Conservation (phyloP, 129 eudicot species). For the Saposhnikovia divaricata region DNA sequence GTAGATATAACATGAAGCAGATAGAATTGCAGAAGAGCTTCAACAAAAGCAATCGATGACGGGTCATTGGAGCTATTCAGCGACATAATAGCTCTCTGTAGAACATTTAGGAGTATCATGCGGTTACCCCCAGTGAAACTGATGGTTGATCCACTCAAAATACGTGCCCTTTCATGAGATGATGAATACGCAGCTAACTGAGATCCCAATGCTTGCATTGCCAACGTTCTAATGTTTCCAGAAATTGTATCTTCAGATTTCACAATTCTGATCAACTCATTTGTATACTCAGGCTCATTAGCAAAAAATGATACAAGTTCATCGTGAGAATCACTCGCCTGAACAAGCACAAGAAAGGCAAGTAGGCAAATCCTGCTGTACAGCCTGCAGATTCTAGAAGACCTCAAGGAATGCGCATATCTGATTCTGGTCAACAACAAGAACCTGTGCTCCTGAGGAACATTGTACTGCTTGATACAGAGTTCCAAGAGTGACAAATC, state of each 20-base stretch:
- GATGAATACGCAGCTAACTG: conserved; percentile 93
- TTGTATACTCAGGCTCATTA: conserved; percentile 92
- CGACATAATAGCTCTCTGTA: conserved; percentile 86
- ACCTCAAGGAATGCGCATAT: conserved; percentile 83
- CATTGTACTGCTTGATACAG: conserved; percentile 56
- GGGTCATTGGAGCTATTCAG: conserved; percentile 64
- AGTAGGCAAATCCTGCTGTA: conserved; percentile 87
- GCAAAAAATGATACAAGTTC: conserved; percentile 94
- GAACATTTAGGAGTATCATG: conserved; percentile 75
- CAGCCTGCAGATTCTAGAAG: conserved; percentile 74
- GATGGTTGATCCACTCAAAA: conserved; percentile 84
- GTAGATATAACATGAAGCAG: conserved; percentile 94
- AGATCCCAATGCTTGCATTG: conserved; percentile 92
- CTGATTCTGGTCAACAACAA: conserved; percentile 77
- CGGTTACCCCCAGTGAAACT: conserved; percentile 91
- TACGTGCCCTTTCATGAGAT: conserved; percentile 90
- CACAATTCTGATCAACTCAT: conserved; percentile 84
- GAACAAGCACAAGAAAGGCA: conserved; percentile 90
- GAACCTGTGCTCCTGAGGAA: conserved; percentile 80
- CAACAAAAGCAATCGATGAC: conserved; percentile 79
- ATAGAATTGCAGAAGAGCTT: conserved; percentile 90
- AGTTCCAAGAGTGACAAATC: conserved; percentile 72
- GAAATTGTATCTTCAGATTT: conserved; percentile 79
- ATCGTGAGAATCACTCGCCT: conserved; percentile 87
- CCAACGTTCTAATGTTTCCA: conserved; percentile 72